Evolutionary conservation across 2,329 filamentous ascomycete genomes (phyloP).

Genomic region (Arthrobotrys iridis): DNA sequence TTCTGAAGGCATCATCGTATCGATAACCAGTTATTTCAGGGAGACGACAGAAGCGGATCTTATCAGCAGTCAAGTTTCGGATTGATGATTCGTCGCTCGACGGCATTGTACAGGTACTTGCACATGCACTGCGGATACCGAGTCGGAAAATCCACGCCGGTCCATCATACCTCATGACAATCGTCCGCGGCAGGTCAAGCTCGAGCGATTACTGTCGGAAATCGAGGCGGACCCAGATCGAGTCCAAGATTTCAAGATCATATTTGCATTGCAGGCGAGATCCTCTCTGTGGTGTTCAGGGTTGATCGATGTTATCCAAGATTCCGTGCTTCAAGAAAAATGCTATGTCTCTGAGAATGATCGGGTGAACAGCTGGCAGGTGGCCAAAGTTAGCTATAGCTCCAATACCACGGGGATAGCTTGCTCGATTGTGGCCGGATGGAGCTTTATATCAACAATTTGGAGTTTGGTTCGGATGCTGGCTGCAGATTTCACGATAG

Average conservation of each 20-base stretch:
- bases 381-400: slow-evolving; percentile 26
- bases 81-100: slow-evolving; percentile 17
- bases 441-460: slow-evolving; percentile 33
- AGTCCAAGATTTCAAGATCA: slow-evolving; percentile 28
- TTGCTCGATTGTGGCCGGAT: slow-evolving; percentile 33
- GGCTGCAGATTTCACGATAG: slow-evolving; percentile 2
- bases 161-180: slow-evolving; percentile 3
- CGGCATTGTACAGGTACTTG: slow-evolving; percentile 25
- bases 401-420: slow-evolving; percentile 8
- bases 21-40: slow-evolving; percentile 33
- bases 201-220: background rate
- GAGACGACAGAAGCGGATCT: slow-evolving; percentile 29
- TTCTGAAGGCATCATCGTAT: background rate
- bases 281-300: slow-evolving; percentile 11
- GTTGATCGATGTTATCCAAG: slow-evolving; percentile 27
- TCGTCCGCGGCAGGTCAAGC: slow-evolving; percentile 47
- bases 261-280: slow-evolving; percentile 2
- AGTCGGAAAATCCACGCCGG: background rate
- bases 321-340: slow-evolving; percentile 7
- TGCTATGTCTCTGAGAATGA: background rate
- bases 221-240: slow-evolving; percentile 41
- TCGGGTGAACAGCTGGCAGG: slow-evolving; percentile 26
- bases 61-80: slow-evolving; percentile 50
- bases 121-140: slow-evolving; percentile 24
- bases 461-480: background rate